Evolutionary conservation across 176 grass and related monocot genomes (phyloP).

Genomic region (Chloris gayana): DNA sequence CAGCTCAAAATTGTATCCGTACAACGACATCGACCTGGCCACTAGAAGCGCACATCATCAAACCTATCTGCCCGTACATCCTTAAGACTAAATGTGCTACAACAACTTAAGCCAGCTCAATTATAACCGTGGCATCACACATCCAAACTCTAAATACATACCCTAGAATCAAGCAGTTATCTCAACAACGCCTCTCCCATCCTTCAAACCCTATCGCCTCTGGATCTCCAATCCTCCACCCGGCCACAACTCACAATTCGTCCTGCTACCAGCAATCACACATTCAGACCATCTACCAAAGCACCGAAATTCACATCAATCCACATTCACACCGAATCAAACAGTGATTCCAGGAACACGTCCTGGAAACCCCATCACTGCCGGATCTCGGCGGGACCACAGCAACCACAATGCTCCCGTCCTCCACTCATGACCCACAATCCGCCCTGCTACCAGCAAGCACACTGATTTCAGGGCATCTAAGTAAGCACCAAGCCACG

Average conservation of each 20-base stretch:
- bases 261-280: slow-evolving; percentile 8
- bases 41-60: slow-evolving; percentile 11
- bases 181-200: not conserved
- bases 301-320: not conserved
- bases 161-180: not conserved
- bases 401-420: not conserved
- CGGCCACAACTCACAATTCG: not conserved
- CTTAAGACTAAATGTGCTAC: not conserved
- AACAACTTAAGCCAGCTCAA: slow-evolving; percentile 21
- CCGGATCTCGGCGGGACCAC: slow-evolving; percentile 4
- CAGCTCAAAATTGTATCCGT: slow-evolving; percentile 13
- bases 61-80: not conserved
- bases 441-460: slow-evolving; percentile 11
- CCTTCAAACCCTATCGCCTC: not conserved
- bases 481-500: not conserved
- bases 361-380: not conserved
- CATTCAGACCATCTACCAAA: not conserved
- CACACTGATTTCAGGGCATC: not conserved
- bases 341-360: not conserved
- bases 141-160: not conserved
- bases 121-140: not conserved
- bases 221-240: slow-evolving; percentile 14
- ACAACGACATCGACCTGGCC: slow-evolving; percentile 2
- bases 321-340: too few species aligned
- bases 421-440: not conserved